Conservation (phyloP, 1,284 basidiomycete genomes). For the Erythrobasidium hasegawianum region DNA sequence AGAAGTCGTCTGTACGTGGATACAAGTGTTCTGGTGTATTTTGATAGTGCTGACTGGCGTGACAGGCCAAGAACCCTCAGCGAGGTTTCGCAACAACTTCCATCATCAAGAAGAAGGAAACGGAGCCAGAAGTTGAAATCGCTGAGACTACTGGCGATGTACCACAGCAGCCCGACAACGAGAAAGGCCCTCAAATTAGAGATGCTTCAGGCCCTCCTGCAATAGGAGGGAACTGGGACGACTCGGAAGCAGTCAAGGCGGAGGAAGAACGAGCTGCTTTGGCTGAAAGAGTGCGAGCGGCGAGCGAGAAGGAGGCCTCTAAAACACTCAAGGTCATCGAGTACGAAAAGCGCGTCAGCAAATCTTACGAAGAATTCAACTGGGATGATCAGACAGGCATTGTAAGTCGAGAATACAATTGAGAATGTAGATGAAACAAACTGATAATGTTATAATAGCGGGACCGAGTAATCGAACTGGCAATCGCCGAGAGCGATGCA, state of each 20-base stretch:
- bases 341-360: conserved; percentile 72
- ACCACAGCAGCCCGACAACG: not conserved
- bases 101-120: conserved; percentile 70
- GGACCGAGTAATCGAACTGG: conserved; percentile 42
- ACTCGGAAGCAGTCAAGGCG: conserved; percentile 16
- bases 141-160: conserved; percentile 35
- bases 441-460: too few species aligned
- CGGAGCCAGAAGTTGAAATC: conserved; percentile 47
- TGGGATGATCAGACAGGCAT: conserved; percentile 48
- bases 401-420: not conserved
- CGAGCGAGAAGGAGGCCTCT: conserved; percentile 79
- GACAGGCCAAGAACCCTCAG: conserved; percentile 45
- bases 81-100: conserved; percentile 82
- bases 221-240: conserved; percentile 20
- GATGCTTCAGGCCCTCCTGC: conserved; percentile 10
- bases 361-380: conserved; percentile 59
- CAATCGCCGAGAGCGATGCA: conserved; percentile 31
- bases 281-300: conserved; percentile 79
- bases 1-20: conserved; percentile 54
- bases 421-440: too few species aligned
- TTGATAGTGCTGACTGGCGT: not conserved
- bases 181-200: not conserved
- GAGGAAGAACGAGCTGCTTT: conserved; percentile 54
- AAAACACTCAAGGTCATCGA: conserved; percentile 71
- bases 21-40: not conserved